A percentile compares a stretch with the other conserved stretches of the same genome.
phyloP scores from a whole-genome alignment of 225 moss, liverwort and hornwort genomes.

The Pseudisothecium myosuroides region DNA sequence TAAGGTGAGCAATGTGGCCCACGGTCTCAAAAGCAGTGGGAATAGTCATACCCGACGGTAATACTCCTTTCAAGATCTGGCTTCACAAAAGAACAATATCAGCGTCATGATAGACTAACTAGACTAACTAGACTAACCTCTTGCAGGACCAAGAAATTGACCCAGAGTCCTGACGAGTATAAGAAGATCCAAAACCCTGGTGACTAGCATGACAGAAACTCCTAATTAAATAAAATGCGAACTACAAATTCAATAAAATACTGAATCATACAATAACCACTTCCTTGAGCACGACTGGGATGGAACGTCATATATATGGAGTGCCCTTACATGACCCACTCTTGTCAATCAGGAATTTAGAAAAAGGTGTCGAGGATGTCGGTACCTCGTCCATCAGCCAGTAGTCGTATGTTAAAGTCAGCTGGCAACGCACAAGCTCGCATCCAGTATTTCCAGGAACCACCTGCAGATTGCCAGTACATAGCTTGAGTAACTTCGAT shows the following conservation, averaged over 20 bases:
- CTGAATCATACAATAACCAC: background rate
- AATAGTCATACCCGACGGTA: conserved; percentile 51
- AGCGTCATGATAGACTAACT: background rate
- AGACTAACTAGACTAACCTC: background rate
- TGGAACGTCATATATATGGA: background rate
- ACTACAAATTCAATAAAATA: background rate
- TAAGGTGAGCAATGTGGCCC: conserved; percentile 84
- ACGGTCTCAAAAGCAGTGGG: conserved; percentile 56
- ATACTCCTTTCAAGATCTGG: conserved; percentile 62
- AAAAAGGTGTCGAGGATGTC: background rate
- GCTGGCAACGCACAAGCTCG: conserved; percentile 59
- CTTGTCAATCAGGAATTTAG: background rate
- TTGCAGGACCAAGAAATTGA: background rate
- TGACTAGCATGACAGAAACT: background rate
- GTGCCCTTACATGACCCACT: background rate
- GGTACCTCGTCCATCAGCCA: conserved; percentile 86
- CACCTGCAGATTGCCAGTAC: conserved; percentile 3
- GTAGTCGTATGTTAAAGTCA: conserved; percentile 74
- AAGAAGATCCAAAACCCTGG: background rate
- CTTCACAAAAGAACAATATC: background rate
- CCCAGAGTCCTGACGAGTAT: background rate
- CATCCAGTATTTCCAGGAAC: conserved; percentile 17
- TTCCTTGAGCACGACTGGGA: background rate
- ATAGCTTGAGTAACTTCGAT: background rate
- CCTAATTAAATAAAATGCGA: background rate